phyloP scores from a whole-genome alignment of 1,284 basidiomycete species.

The Sanghuangporus baumii region DNA sequence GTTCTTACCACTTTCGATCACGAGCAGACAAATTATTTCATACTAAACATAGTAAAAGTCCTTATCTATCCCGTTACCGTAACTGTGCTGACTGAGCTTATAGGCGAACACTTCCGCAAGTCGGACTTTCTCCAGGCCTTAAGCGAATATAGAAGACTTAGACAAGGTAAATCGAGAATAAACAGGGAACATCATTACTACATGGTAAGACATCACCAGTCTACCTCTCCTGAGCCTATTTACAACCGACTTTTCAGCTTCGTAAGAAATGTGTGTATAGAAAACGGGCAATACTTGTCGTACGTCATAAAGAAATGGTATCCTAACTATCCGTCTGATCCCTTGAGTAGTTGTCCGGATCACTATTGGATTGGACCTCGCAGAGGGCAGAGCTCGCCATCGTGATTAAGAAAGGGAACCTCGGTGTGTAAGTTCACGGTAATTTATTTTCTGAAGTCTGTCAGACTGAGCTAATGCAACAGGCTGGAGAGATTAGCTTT shows the following conservation, averaged over 20 bases:
- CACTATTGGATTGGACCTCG: not conserved
- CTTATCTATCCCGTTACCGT: too few relatives aligned
- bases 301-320: not conserved
- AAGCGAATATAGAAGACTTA: not conserved
- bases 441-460: not conserved
- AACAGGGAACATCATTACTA: not conserved
- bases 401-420: not conserved
- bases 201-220: not conserved
- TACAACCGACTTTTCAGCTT: not conserved
- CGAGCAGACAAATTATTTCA: too few relatives aligned
- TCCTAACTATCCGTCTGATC: not conserved
- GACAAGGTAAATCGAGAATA: not conserved
- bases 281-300: not conserved
- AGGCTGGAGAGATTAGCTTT: conserved; percentile 33
- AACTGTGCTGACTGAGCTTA: not conserved
- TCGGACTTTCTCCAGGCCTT: not conserved
- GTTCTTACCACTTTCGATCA: not conserved
- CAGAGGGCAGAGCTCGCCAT: not conserved
- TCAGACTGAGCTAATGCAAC: not conserved
- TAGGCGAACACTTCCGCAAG: not conserved
- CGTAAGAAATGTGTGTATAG: not conserved
- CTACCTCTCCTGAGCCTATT: not conserved
- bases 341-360: not conserved
- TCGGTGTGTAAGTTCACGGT: not conserved
- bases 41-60: too few relatives aligned